A percentile compares a stretch with the other conserved stretches of the same genome.
phyloP scores from a whole-genome alignment of 2,329 filamentous ascomycete species.

The Fusarium pseudocircinatum region DNA sequence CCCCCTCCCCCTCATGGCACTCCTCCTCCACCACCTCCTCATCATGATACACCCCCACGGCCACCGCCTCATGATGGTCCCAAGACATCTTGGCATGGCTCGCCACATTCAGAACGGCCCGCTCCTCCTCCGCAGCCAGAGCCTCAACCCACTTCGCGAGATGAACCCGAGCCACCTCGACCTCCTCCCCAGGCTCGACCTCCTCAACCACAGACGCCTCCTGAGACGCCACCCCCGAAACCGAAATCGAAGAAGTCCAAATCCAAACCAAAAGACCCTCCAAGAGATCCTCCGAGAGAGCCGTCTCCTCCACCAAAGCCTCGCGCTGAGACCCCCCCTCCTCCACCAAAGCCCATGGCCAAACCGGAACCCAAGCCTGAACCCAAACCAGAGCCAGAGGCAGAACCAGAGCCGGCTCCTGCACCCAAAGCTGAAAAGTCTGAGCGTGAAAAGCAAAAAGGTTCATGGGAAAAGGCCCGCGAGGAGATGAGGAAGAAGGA shows the following conservation, averaged over 20 bases:
- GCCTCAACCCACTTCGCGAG: slow-evolving; percentile 29
- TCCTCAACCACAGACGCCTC: slow-evolving; percentile 33
- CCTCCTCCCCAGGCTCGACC: slow-evolving; percentile 33
- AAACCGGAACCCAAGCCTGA: slow-evolving; percentile 33
- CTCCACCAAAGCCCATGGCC: slow-evolving; percentile 30
- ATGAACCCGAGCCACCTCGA: slow-evolving; percentile 36
- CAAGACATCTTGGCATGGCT: slow-evolving; percentile 52
- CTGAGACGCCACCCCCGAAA: slow-evolving; percentile 38
- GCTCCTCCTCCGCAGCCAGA: slow-evolving; percentile 38
- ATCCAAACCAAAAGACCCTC: slow-evolving; percentile 19
- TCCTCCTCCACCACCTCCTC: slow-evolving; percentile 52
- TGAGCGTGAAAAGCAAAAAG: slow-evolving; percentile 52
- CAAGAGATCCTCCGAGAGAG: slow-evolving; percentile 19
- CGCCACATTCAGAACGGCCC: slow-evolving; percentile 37
- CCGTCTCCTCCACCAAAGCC: slow-evolving; percentile 38
- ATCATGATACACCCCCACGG: slow-evolving; percentile 39
- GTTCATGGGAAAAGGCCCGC: slow-evolving; percentile 74
- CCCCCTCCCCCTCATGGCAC: too few species aligned
- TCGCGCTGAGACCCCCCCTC: slow-evolving; percentile 31
- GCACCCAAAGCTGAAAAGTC: slow-evolving; percentile 8
- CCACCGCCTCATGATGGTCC: slow-evolving; percentile 47
- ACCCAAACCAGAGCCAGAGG: neutral
- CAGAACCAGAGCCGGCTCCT: slow-evolving; percentile 40
- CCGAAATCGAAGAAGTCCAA: slow-evolving; percentile 33
- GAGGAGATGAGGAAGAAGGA: slow-evolving; percentile 72